Evolutionary conservation across 352 stramenopile genomes (phyloP).

Genomic region (Aphanomyces astaci): DNA sequence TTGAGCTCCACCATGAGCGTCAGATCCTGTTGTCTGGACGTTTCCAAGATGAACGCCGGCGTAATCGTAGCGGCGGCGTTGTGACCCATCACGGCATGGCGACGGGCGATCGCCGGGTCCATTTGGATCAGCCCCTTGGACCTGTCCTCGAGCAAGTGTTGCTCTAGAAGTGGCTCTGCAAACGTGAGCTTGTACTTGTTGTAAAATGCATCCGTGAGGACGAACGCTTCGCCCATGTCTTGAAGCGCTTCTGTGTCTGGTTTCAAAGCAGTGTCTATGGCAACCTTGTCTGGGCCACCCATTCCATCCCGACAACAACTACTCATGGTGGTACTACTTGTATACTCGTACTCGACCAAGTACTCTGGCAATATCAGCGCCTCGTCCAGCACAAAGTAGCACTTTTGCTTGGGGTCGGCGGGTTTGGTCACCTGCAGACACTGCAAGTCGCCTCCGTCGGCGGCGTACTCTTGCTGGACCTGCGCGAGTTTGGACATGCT

Average conservation of each 20-base stretch:
- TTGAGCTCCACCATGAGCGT: conserved; percentile 1
- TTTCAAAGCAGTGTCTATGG: too few relatives aligned
- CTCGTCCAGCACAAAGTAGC: conserved; percentile 78
- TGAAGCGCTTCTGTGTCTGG: too few relatives aligned
- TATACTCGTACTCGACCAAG: conserved; percentile 77
- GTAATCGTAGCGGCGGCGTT: background rate
- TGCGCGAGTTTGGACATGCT: conserved; percentile 27
- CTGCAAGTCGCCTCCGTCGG: conserved; percentile 34
- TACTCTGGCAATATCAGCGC: conserved; percentile 76
- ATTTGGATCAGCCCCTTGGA: conserved; percentile 20
- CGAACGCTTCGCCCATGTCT: conserved; percentile 18
- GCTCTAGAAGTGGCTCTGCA: conserved; percentile 15
- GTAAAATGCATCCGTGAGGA: conserved; percentile 10
- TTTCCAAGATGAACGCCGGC: background rate
- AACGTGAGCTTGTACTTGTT: conserved; percentile 18
- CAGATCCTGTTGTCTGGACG: background rate
- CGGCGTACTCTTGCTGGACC: conserved; percentile 17
- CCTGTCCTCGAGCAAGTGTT: conserved; percentile 22
- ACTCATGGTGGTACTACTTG: background rate
- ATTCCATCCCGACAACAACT: background rate
- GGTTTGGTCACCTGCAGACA: conserved; percentile 42
- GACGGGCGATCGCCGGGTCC: conserved; percentile 13
- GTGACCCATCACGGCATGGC: conserved; percentile 2
- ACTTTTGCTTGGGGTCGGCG: conserved; percentile 38
- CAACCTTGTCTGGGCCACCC: background rate